Conservation (phyloP, 352 stramenopile species). For the Peronosclerospora sorghi region DNA sequence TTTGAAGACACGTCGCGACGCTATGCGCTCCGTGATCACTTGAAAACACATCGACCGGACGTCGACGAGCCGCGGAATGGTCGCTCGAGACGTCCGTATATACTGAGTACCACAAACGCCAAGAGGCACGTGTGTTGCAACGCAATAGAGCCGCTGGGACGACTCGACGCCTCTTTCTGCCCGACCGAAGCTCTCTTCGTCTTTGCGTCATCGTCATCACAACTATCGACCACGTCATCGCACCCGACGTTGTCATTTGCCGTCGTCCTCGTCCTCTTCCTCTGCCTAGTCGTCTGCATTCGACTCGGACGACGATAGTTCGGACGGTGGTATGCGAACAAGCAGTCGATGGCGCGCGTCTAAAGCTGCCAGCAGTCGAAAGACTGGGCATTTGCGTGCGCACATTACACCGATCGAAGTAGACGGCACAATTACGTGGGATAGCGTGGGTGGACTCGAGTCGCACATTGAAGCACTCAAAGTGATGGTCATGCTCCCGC, state of each 20-base stretch:
- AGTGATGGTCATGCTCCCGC: conserved; percentile 89
- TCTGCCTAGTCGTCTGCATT: conserved; percentile 32
- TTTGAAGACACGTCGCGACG: conserved; percentile 18
- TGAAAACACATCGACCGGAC: conserved; percentile 40
- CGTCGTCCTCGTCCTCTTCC: conserved; percentile 35
- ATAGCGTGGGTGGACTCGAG: conserved; percentile 73
- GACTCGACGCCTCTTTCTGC: conserved; percentile 20
- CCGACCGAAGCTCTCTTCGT: conserved; percentile 15
- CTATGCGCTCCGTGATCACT: conserved; percentile 64
- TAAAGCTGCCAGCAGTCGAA: conserved; percentile 15
- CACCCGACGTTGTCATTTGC: conserved; percentile 23
- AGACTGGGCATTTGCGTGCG: conserved; percentile 36
- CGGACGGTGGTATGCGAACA: conserved; percentile 57
- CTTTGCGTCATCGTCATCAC: conserved; percentile 11
- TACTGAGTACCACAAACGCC: conserved; percentile 59
- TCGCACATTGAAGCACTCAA: conserved; percentile 85
- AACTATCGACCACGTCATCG: conserved; percentile 16
- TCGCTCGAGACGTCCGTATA: conserved; percentile 36
- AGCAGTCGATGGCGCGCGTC: conserved; percentile 20
- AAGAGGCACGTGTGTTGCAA: conserved; percentile 20
- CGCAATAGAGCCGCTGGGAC: conserved; percentile 14
- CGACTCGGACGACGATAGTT: conserved; percentile 44
- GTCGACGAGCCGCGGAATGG: conserved; percentile 17
- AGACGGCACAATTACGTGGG: conserved; percentile 76
- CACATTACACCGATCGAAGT: conserved; percentile 80